Conservation (phyloP, 768 basidiomycete genomes). For the Symmetrospora coprosmae region DNA sequence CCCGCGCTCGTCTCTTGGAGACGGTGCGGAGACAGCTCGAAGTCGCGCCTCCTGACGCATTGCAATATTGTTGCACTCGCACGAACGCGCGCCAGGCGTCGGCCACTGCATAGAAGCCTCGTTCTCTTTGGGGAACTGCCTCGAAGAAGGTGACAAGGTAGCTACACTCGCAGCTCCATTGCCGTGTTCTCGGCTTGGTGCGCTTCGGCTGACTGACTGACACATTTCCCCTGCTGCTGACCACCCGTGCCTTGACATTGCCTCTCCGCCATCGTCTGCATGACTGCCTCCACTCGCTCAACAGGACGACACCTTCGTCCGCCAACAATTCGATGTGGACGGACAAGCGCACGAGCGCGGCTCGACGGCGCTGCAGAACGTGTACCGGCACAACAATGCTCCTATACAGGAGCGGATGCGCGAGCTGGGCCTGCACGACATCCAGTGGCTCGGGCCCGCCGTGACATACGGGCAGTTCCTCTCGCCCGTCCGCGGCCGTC, state of each 20-base stretch:
- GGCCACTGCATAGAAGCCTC: neutral
- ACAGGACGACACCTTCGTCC: conserved; percentile 20
- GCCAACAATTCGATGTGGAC: conserved; percentile 4
- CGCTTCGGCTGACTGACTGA: too few species aligned
- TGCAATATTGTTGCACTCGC: neutral
- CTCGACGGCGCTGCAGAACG: neutral
- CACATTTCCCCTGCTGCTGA: too few species aligned
- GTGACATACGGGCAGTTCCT: conserved; percentile 18
- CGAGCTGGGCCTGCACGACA: conserved; percentile 9
- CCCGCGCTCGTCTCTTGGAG: too few species aligned
- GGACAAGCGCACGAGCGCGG: neutral
- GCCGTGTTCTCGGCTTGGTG: too few species aligned
- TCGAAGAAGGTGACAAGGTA: conserved; percentile 11
- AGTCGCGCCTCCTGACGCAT: neutral
- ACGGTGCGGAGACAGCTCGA: too few species aligned
- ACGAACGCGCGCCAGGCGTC: neutral
- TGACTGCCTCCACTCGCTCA: neutral
- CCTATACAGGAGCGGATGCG: neutral
- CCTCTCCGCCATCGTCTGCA: neutral
- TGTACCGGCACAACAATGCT: conserved; percentile 12
- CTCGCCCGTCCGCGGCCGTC: neutral
- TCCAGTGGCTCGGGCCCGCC: conserved; percentile 3
- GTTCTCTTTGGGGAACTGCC: neutral
- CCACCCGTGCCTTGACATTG: too few species aligned
- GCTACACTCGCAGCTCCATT: conserved; percentile 19